A percentile compares a stretch with the other conserved stretches of the same genome.
These are phyloP conservation scores for Venustampulla echinocandica DNA, from an alignment of 495 filamentous ascomycete species.

Conservation along the genomic window DNA sequence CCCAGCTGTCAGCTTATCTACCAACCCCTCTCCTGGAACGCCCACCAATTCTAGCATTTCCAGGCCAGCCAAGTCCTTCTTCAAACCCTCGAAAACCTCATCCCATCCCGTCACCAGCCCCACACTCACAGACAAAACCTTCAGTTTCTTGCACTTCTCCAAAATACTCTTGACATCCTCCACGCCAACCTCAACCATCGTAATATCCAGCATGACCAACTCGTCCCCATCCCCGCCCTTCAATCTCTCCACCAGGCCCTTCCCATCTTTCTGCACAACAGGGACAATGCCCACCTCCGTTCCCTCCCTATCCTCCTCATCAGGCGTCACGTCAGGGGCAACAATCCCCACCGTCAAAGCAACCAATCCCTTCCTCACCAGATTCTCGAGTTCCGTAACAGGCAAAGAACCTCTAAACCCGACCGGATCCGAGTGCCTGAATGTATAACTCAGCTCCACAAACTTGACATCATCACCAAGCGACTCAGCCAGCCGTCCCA, in stretches of 20 bases:
- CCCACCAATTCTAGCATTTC: constrained; percentile 17
- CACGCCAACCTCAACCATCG: constrained; percentile 11
- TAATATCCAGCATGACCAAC: constrained; percentile 16
- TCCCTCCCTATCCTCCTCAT: constrained; percentile 19
- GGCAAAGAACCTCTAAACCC: constrained; percentile 26
- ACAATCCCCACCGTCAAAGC: constrained; percentile 8
- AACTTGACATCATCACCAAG: constrained; percentile 21
- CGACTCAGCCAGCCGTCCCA: constrained; percentile 10
- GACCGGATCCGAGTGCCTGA: constrained; percentile 26
- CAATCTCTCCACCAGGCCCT: background rate
- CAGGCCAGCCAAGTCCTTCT: constrained; percentile 1
- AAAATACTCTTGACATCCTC: constrained; percentile 8
- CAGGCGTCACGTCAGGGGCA: constrained; percentile 1
- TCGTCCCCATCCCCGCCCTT: background rate
- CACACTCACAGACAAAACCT: constrained; percentile 5
- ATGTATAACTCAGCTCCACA: constrained; percentile 30
- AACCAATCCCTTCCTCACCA: constrained; percentile 8
- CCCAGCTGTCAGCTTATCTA: constrained; percentile 18
- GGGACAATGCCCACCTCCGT: constrained; percentile 19
- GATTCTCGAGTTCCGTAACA: background rate
- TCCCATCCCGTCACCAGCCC: constrained; percentile 15
- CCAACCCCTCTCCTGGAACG: constrained; percentile 10
- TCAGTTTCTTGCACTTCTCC: constrained; percentile 6
- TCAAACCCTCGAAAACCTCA: constrained; percentile 6
- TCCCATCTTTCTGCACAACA: constrained; percentile 2